phyloP scores from a whole-genome alignment of 2,329 filamentous ascomycete species.

The Claviceps humidiphila region DNA sequence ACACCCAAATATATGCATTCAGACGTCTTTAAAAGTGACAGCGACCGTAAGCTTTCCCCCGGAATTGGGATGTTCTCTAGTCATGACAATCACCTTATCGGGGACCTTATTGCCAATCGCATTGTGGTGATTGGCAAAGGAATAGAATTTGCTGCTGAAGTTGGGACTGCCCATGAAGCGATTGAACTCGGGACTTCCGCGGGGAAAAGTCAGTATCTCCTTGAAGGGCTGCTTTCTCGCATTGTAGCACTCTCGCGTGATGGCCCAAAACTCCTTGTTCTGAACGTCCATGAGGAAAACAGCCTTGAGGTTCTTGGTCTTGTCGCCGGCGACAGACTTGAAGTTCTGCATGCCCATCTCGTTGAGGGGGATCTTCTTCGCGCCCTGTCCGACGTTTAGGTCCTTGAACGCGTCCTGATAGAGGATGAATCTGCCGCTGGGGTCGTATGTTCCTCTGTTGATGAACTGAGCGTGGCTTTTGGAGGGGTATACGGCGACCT shows the following conservation, averaged over 20 bases:
- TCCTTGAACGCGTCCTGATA: not conserved
- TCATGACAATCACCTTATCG: not conserved
- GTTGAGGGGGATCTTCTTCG: not conserved
- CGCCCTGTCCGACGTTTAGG: not conserved
- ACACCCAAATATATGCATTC: not conserved
- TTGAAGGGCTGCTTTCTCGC: not conserved
- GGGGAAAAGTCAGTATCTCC: not conserved
- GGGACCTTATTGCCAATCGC: not conserved
- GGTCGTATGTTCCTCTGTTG: not conserved
- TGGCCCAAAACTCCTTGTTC: constrained; percentile 3
- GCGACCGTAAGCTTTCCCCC: not conserved
- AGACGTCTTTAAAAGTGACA: not conserved
- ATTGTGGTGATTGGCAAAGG: constrained; percentile 1
- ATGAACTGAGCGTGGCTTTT: not conserved
- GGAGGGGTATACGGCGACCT: not conserved
- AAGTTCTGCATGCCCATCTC: constrained; percentile 2
- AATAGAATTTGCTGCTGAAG: not conserved
- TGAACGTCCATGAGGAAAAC: constrained; percentile 1
- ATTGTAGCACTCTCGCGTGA: not conserved
- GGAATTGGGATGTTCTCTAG: not conserved
- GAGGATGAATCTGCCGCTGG: not conserved
- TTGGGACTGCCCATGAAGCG: constrained; percentile 1
- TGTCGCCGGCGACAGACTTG: not conserved
- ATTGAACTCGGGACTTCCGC: not conserved
- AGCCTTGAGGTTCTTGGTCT: not conserved